A percentile compares a stretch with the other conserved stretches of the same genome.
Evolutionary conservation across 495 filamentous ascomycete species (phyloP).

Genomic region (Neurospora cerealis): DNA sequence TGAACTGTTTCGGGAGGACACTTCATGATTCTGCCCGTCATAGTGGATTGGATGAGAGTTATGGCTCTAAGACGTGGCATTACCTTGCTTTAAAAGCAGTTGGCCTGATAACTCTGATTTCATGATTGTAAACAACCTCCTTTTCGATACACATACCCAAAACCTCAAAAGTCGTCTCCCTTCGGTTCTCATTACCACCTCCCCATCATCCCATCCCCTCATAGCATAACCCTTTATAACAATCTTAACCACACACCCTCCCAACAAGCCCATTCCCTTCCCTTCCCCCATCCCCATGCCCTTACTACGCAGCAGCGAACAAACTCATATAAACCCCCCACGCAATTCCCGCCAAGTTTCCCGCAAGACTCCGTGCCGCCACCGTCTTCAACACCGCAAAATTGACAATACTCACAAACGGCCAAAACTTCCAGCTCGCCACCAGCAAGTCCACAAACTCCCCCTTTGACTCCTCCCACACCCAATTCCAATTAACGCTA

Average conservation of each 20-base stretch:
- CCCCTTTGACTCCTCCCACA: constrained; percentile 25
- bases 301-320: constrained; percentile 33
- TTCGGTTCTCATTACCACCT: not conserved
- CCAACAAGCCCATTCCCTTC: no score
- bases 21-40: not conserved
- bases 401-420: constrained; percentile 66
- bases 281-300: not conserved
- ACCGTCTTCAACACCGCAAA: constrained; percentile 69
- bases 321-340: constrained; percentile 88
- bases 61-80: not conserved
- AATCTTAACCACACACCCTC: not conserved
- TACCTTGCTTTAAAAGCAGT: not conserved
- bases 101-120: not conserved
- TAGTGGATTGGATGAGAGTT: not conserved
- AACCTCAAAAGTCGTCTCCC: not conserved
- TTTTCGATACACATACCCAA: not conserved
- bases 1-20: not conserved
- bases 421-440: constrained; percentile 77
- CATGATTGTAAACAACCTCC: not conserved
- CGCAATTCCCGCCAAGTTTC: constrained; percentile 65
- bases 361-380: constrained; percentile 65
- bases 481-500: constrained; percentile 22
- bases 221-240: not conserved
- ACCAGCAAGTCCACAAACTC: constrained; percentile 62
- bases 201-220: not conserved